phyloP scores from a whole-genome alignment of 257 asterid species.

The Anisodus tanguticus region DNA sequence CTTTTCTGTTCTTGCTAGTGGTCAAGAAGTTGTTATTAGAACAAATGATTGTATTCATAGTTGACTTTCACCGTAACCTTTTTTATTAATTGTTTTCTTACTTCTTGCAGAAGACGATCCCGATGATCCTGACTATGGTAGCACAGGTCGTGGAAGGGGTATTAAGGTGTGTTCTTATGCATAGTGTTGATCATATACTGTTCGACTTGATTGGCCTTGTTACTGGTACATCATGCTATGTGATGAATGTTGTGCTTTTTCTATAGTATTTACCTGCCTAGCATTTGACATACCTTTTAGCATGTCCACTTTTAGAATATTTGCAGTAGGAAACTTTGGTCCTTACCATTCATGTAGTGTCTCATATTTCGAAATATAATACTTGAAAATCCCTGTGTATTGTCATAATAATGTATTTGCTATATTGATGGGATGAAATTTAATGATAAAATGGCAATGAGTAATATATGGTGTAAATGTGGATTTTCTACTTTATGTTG shows the following conservation, averaged over 20 bases:
- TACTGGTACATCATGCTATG: background rate
- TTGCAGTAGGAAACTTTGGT: background rate
- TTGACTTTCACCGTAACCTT: background rate
- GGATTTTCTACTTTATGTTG: background rate
- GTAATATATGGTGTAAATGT: background rate
- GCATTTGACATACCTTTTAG: slow-evolving; percentile 10
- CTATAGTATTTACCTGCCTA: background rate
- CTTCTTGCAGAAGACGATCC: slow-evolving; percentile 88
- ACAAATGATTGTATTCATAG: background rate
- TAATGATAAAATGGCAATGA: background rate
- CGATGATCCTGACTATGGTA: slow-evolving; percentile 82
- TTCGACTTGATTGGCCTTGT: background rate
- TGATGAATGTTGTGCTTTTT: slow-evolving; percentile 13
- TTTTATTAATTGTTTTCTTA: slow-evolving; percentile 24
- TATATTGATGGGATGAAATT: slow-evolving; percentile 22
- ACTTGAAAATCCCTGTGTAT: background rate
- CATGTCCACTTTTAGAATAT: background rate
- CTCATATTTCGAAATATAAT: background rate
- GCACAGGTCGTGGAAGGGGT: slow-evolving; percentile 55
- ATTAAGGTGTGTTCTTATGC: slow-evolving; percentile 59
- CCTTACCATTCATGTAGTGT: background rate
- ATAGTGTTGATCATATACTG: background rate
- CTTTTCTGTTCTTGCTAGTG: background rate
- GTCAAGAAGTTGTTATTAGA: background rate
- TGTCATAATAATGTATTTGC: background rate